Evolutionary conservation across 1,139 yeast species (phyloP).

Genomic region (Suhomyces anneliseae): DNA sequence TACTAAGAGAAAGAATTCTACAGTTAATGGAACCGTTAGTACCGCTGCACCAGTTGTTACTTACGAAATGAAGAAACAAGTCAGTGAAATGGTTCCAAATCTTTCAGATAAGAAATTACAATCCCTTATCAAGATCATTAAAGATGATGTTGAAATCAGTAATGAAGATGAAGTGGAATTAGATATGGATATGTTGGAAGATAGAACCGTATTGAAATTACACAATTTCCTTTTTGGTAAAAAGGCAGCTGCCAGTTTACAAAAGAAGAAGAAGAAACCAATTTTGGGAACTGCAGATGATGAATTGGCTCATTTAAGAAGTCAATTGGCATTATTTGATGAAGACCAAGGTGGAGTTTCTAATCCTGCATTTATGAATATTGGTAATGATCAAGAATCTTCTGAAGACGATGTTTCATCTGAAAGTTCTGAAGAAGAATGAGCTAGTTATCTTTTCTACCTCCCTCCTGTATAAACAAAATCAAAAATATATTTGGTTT

Average conservation of each 20-base stretch:
- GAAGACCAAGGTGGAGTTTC: conserved; percentile 26
- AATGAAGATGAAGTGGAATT: conserved; percentile 88
- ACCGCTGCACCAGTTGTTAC: conserved; percentile 55
- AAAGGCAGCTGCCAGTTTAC: conserved; percentile 38
- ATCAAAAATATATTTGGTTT: background rate
- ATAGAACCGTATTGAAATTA: conserved; percentile 75
- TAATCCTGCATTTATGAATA: conserved; percentile 28
- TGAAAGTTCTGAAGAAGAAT: conserved; percentile 69
- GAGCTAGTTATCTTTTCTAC: conserved; percentile 7
- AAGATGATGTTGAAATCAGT: conserved; percentile 76
- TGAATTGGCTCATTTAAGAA: conserved; percentile 80
- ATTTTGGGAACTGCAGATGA: conserved; percentile 65
- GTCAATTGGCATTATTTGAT: conserved; percentile 74
- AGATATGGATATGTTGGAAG: conserved; percentile 92
- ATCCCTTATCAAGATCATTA: conserved; percentile 81
- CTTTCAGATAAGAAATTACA: conserved; percentile 79
- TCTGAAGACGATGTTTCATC: conserved; percentile 45
- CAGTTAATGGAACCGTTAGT: conserved; percentile 15
- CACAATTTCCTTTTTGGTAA: conserved; percentile 76
- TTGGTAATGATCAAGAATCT: conserved; percentile 27
- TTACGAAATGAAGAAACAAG: conserved; percentile 95
- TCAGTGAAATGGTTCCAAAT: conserved; percentile 80
- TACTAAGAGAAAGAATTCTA: conserved; percentile 17
- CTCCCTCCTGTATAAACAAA: background rate
- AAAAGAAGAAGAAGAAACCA: conserved; percentile 50